A percentile compares a stretch with the other conserved stretches of the same genome.
phyloP scores from a whole-genome alignment of 345 rosid genomes.

The Atalantia buxifolia region DNA sequence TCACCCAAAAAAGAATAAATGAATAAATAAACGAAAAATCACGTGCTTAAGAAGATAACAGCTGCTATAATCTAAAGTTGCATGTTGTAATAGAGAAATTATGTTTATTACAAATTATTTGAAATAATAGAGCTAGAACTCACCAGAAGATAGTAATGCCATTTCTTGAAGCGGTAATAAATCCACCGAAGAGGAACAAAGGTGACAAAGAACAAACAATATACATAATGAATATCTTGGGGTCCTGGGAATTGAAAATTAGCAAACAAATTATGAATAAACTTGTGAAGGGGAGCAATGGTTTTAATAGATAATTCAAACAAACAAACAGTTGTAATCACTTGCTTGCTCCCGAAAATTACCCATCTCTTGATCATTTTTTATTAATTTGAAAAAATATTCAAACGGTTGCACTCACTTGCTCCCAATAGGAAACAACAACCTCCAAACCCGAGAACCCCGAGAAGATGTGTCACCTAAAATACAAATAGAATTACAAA shows the following conservation, averaged over 20 bases:
- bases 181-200: slow-evolving; percentile 99
- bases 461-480: slow-evolving; percentile 81
- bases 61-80: background rate
- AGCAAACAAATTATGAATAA: slow-evolving; percentile 7
- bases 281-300: background rate
- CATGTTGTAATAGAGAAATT: no score
- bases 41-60: background rate
- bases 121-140: slow-evolving; percentile 20
- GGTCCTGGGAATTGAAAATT: slow-evolving; percentile 57
- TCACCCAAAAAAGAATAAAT: no score
- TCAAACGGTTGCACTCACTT: no score
- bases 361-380: no score
- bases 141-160: slow-evolving; percentile 99
- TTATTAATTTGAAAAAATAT: no score
- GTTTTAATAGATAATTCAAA: background rate
- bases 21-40: background rate
- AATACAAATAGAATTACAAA: slow-evolving; percentile 1
- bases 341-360: slow-evolving; percentile 69
- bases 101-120: no score
- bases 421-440: slow-evolving; percentile 61
- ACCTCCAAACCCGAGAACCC: slow-evolving; percentile 93
- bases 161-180: slow-evolving; percentile 90
- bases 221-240: slow-evolving; percentile 77
- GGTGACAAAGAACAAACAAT: slow-evolving; percentile 69
- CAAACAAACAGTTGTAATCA: slow-evolving; percentile 6